Evolutionary conservation across 2,329 filamentous ascomycete species (phyloP).

Genomic region (Byssothecium circinans): DNA sequence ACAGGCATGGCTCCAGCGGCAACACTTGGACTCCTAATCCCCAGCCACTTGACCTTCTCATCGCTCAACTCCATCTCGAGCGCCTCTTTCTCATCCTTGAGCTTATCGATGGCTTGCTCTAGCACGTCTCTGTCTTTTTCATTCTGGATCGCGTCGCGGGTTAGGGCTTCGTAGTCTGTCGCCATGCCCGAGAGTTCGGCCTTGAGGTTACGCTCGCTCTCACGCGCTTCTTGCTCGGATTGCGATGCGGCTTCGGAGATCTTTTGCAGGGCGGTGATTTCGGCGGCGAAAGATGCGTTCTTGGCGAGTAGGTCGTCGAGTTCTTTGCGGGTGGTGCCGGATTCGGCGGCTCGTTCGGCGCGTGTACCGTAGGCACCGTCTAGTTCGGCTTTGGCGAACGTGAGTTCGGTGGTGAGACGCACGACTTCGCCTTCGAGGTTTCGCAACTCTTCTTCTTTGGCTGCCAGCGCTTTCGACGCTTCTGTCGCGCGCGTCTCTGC

Average conservation of each 20-base stretch:
- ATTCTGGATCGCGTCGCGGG: conserved; percentile 68
- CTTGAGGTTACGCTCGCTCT: conserved; percentile 56
- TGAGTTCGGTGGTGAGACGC: conserved; percentile 73
- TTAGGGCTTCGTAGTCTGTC: conserved; percentile 70
- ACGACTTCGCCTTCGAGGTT: conserved; percentile 64
- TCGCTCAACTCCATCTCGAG: conserved; percentile 67
- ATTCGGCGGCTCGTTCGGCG: conserved; percentile 68
- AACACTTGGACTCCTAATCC: conserved; percentile 57
- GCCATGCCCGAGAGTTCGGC: conserved; percentile 68
- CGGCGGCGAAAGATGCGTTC: conserved; percentile 46
- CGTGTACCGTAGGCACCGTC: conserved; percentile 90
- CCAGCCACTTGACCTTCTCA: conserved; percentile 68
- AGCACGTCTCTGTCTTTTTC: conserved; percentile 70
- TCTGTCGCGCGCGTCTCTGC: conserved; percentile 35
- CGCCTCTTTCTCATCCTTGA: conserved; percentile 65
- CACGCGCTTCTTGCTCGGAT: conserved; percentile 38
- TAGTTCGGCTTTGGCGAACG: conserved; percentile 87
- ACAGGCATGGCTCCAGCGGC: conserved; percentile 28
- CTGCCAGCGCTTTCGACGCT: conserved; percentile 29
- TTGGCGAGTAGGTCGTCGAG: conserved; percentile 57
- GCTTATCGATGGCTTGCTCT: conserved; percentile 63
- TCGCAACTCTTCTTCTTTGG: conserved; percentile 41
- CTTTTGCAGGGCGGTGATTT: conserved; percentile 48
- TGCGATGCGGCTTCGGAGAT: conserved; percentile 40
- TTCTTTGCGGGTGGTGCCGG: conserved; percentile 58